phyloP scores from a whole-genome alignment of 352 stramenopile genomes.

The Phytophthora tentaculata region DNA sequence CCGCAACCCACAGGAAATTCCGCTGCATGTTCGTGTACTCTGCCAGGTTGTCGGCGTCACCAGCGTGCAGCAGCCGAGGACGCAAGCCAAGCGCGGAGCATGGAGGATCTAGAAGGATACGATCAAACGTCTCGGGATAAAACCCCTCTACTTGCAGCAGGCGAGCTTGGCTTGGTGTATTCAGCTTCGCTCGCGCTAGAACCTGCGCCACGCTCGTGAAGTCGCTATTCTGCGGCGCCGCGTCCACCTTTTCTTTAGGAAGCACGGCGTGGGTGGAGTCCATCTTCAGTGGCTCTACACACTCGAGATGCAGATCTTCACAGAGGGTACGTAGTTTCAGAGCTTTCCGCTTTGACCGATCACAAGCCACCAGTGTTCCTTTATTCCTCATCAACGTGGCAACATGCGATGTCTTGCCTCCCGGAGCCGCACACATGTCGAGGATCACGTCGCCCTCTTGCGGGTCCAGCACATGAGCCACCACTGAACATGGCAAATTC shows the following conservation, averaged over 20 bases:
- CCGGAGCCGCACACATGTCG: slow-evolving; percentile 95
- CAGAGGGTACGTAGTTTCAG: slow-evolving; percentile 84
- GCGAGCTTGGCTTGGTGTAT: slow-evolving; percentile 54
- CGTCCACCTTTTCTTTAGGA: slow-evolving; percentile 44
- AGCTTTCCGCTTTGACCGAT: slow-evolving; percentile 92
- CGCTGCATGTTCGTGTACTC: slow-evolving; percentile 89
- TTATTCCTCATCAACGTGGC: slow-evolving; percentile 92
- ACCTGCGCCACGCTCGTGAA: slow-evolving; percentile 61
- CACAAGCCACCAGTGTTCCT: slow-evolving; percentile 86
- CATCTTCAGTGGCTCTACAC: slow-evolving; percentile 66
- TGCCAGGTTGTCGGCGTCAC: slow-evolving; percentile 69
- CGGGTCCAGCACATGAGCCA: slow-evolving; percentile 90
- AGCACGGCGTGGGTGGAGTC: slow-evolving; percentile 92
- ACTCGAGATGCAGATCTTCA: slow-evolving; percentile 60
- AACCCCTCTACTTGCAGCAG: slow-evolving; percentile 89
- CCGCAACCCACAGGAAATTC: slow-evolving; percentile 88
- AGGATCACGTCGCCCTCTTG: slow-evolving; percentile 88
- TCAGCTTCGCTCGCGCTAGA: slow-evolving; percentile 55
- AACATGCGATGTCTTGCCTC: slow-evolving; percentile 94
- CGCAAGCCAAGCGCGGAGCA: slow-evolving; percentile 93
- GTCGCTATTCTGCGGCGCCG: slow-evolving; percentile 14
- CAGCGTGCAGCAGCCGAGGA: slow-evolving; percentile 89
- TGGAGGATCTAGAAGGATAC: slow-evolving; percentile 93
- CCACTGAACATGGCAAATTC: slow-evolving; percentile 93
- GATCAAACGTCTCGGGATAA: slow-evolving; percentile 93